Conservation (phyloP, 176 grass and related monocot species). For the Cenchrus fungigraminus region DNA sequence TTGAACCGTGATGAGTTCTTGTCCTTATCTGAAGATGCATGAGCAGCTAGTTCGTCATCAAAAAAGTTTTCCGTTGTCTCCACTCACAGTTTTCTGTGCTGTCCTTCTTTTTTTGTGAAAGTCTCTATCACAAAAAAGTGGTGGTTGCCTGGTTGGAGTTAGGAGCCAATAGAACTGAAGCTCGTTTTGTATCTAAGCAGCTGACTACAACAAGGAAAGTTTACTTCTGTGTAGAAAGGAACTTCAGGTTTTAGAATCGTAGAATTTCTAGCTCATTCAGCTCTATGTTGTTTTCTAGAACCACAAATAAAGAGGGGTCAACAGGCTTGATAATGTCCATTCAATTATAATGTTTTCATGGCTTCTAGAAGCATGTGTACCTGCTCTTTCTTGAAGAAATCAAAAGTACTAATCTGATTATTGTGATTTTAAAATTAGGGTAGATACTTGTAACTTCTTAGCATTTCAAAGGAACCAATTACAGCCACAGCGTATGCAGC, state of each 20-base stretch:
- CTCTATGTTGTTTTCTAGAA: background rate
- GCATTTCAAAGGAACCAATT: background rate
- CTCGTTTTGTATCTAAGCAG: background rate
- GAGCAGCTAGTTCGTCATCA: conserved; percentile 6
- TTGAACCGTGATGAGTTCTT: conserved; percentile 25
- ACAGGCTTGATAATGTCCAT: background rate
- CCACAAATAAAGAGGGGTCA: background rate
- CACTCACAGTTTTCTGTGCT: background rate
- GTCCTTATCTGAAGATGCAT: conserved; percentile 21
- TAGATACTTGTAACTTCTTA: background rate
- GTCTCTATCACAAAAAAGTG: conserved; percentile 12
- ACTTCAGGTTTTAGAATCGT: background rate
- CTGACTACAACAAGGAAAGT: conserved; percentile 21
- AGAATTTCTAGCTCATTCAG: conserved; percentile 14
- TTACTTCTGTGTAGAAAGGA: conserved; percentile 1
- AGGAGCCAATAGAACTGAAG: conserved; percentile 14
- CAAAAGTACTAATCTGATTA: background rate
- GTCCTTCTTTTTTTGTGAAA: background rate
- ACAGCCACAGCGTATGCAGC: background rate
- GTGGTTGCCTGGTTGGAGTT: conserved; percentile 18
- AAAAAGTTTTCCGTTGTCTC: conserved; percentile 38
- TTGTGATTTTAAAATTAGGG: background rate
- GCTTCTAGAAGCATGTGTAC: background rate
- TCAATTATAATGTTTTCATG: conserved; percentile 22
- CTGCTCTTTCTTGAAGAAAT: background rate